These are phyloP conservation scores for Saccharomycopsis hybrid DNA, from an alignment of 1,139 yeast genomes.

Conservation along the genomic window DNA sequence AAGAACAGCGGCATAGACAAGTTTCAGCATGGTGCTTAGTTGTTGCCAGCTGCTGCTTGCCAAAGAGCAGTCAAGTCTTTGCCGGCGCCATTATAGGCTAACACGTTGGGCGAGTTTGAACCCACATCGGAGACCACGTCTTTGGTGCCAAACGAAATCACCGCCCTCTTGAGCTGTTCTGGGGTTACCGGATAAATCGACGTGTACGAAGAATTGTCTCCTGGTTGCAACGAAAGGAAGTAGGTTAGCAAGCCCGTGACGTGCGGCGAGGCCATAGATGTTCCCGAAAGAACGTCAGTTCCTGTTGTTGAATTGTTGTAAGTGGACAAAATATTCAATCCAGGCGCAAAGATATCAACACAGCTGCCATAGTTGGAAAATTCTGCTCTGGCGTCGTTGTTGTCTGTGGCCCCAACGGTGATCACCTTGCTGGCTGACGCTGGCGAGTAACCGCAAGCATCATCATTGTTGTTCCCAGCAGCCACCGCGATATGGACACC, in stretches of 20 bases:
- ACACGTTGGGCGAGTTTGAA: constrained; percentile 77
- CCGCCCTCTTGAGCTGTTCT: constrained; percentile 78
- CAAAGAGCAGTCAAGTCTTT: constrained; percentile 45
- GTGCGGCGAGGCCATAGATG: constrained; percentile 84
- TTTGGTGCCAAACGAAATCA: constrained; percentile 73
- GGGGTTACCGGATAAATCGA: constrained; percentile 62
- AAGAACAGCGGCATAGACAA: too few relatives aligned
- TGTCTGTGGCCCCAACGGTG: constrained; percentile 86
- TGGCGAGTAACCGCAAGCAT: constrained; percentile 78
- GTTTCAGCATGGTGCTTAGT: too few relatives aligned
- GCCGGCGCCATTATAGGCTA: constrained; percentile 93
- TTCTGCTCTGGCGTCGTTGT: constrained; percentile 59
- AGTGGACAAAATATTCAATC: constrained; percentile 55
- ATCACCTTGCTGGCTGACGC: constrained; percentile 67
- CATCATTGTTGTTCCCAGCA: constrained; percentile 74
- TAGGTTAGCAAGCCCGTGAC: constrained; percentile 47
- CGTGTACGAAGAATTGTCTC: constrained; percentile 64
- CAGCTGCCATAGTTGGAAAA: constrained; percentile 88
- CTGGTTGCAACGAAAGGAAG: constrained; percentile 45
- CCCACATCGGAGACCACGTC: constrained; percentile 59
- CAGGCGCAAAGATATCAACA: constrained; percentile 80
- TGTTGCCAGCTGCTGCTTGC: too few relatives aligned
- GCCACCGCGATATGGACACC: constrained; percentile 83
- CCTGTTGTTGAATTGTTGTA: constrained; percentile 81
- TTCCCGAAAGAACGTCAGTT: constrained; percentile 75